Percentiles rank a stretch among this genome's conserved stretches.
Evolutionary conservation across 345 rosid species (phyloP).

Genomic region (Carallia brachiata): DNA sequence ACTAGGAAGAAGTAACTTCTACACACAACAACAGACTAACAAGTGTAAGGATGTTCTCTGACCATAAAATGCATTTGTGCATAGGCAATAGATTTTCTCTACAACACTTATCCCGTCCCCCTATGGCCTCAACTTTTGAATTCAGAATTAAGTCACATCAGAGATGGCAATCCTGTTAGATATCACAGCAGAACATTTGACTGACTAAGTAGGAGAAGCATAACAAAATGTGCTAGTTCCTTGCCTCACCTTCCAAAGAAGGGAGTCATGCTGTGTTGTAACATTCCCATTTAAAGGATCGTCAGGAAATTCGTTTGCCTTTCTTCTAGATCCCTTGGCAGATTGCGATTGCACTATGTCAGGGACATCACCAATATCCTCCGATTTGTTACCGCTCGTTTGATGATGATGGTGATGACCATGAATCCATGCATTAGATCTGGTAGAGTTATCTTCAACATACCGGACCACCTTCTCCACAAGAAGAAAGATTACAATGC

Average conservation of each 20-base stretch:
- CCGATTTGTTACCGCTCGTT: constrained; percentile 48
- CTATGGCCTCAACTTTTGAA: background rate
- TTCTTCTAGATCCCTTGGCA: constrained; percentile 32
- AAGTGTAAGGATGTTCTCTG: too few relatives aligned
- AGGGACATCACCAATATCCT: constrained; percentile 43
- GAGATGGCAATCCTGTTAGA: background rate
- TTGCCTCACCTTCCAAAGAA: constrained; percentile 61
- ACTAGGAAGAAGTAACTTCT: too few relatives aligned
- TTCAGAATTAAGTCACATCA: background rate
- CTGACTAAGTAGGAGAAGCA: background rate
- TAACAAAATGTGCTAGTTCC: background rate
- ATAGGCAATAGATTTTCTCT: background rate
- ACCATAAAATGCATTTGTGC: background rate
- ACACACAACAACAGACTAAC: too few relatives aligned
- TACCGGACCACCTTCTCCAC: constrained; percentile 93
- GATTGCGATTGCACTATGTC: constrained; percentile 28
- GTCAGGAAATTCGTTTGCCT: constrained; percentile 36
- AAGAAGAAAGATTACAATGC: constrained; percentile 87
- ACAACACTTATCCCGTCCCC: background rate
- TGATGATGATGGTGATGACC: constrained; percentile 73
- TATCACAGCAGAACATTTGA: background rate
- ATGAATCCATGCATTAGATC: constrained; percentile 54
- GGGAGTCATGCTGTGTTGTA: constrained; percentile 31
- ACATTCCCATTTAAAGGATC: constrained; percentile 39
- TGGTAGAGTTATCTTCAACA: constrained; percentile 70